Evolutionary conservation across 2,329 filamentous ascomycete species (phyloP).

Genomic region (Dactylonectria estremocensis): DNA sequence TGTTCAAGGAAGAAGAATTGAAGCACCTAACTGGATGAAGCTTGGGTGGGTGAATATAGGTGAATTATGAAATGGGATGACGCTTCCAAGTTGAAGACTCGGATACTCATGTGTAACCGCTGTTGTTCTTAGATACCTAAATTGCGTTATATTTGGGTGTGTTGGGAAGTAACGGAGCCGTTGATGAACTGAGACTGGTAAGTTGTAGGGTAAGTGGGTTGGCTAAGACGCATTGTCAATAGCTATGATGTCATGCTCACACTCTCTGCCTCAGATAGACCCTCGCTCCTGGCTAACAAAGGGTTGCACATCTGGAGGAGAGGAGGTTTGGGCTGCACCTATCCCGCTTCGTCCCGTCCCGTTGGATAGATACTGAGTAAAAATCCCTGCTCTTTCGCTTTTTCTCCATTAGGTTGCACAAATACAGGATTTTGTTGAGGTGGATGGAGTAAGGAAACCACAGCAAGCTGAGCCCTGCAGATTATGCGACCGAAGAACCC

Average conservation of each 20-base stretch:
- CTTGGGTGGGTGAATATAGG: too few species aligned
- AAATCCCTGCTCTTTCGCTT: conserved; percentile 2
- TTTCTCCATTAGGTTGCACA: not conserved
- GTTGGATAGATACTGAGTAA: not conserved
- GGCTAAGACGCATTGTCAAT: too few species aligned
- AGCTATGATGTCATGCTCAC: too few species aligned
- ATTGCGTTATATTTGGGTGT: too few species aligned
- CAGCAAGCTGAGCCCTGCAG: not conserved
- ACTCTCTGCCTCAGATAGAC: too few species aligned
- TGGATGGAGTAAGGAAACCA: not conserved
- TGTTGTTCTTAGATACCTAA: not conserved
- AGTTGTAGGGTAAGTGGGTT: not conserved
- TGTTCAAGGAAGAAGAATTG: too few species aligned
- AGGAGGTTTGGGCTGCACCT: not conserved
- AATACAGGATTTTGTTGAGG: not conserved
- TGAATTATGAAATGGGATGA: not conserved
- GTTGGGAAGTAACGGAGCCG: not conserved
- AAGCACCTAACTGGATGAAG: too few species aligned
- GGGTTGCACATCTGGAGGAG: not conserved
- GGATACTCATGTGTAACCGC: not conserved
- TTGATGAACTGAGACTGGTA: not conserved
- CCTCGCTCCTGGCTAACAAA: not conserved
- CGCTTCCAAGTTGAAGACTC: not conserved
- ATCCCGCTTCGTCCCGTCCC: conserved; percentile 12
- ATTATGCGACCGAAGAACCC: not conserved